Conservation (phyloP, 805 yeast species). For the Barnettozyma sp. region DNA sequence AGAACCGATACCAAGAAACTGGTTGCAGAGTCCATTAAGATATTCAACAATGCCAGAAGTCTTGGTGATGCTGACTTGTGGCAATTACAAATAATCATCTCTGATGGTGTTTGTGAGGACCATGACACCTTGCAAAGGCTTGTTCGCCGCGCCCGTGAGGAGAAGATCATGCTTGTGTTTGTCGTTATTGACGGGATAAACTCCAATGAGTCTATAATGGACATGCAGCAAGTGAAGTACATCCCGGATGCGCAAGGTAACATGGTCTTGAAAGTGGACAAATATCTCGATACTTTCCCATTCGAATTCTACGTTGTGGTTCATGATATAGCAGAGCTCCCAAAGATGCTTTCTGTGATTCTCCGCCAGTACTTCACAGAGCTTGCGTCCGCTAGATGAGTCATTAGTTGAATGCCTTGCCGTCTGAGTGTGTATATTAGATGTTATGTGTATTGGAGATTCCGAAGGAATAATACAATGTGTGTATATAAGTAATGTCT, state of each 20-base stretch:
- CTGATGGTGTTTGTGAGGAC: constrained; percentile 97
- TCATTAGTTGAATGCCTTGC: too few relatives aligned
- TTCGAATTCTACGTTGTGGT: constrained; percentile 96
- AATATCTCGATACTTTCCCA: constrained; percentile 90
- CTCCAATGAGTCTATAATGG: constrained; percentile 79
- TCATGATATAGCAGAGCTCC: constrained; percentile 79
- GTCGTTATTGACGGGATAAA: constrained; percentile 88
- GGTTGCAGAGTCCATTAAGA: constrained; percentile 60
- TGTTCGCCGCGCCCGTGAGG: constrained; percentile 88
- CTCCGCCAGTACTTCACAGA: constrained; percentile 89
- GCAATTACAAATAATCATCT: constrained; percentile 87
- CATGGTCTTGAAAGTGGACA: constrained; percentile 67
- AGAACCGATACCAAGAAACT: constrained; percentile 77
- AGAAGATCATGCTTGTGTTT: constrained; percentile 89
- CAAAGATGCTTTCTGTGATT: constrained; percentile 83
- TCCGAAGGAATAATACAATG: too few relatives aligned
- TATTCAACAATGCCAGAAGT: constrained; percentile 54
- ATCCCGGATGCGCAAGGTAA: constrained; percentile 63
- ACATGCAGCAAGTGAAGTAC: constrained; percentile 89
- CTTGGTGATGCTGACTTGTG: constrained; percentile 61
- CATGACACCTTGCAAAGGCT: constrained; percentile 76
- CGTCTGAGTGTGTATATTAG: constrained; percentile 11
- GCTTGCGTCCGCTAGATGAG: constrained; percentile 34
- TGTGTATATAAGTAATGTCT: too few relatives aligned
- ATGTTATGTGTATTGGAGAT: constrained; percentile 4